Evolutionary conservation across 768 basidiomycete species (phyloP), one percentile per base, ranked within the genome.

Genomic region (Kwoniella sp.): DNA sequence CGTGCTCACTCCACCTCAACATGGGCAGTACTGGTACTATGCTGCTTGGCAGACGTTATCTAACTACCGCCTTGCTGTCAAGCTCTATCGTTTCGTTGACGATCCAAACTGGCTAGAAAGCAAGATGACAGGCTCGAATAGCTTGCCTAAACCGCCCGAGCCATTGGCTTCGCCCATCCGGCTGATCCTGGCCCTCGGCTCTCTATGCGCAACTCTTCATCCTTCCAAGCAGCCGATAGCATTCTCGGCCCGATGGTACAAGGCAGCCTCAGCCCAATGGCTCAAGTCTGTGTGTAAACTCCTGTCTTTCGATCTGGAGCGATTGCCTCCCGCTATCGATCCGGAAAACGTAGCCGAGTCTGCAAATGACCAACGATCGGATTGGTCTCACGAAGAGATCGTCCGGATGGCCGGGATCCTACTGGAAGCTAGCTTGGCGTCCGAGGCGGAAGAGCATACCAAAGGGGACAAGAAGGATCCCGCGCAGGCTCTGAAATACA

Each of bases 401-500:
- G 14, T 17, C 2, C 47, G 62, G 3, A 62, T 69, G 22, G 64
- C 65, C 3, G 59, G 57, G 7, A 25, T 64, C 11, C 33, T 69
- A 12, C 49, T 69, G 10, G 64, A 69, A 48, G 64, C 61, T n/a
- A 59, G 57, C 52, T 46, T 70, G 46, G 69, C 69, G 5, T 42
- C 46, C 9, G 59, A 61, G 22, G 48, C 62, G 19, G 43, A 25
- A 11, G 15, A 8, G 15, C 31, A 32, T 32, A 15, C 15, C 9
- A 17, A n/a, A 3, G 15, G 53, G 17, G 34, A 45, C 20, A 40
- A 42, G 7, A 60, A 58, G 27, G 52, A 62, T 17, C 45, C 64
- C 37, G 58, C 53, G n/a, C 61, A 60, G 15, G 65, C 63, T 11
- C 38, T 73, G 27, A 52, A 53, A 33, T 73, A 73, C 41, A 62